Evolutionary conservation across 495 filamentous ascomycete species (phyloP), one percentile per base, ranked within the genome.

Genomic region (Hypomontagnella monticulosa): DNA sequence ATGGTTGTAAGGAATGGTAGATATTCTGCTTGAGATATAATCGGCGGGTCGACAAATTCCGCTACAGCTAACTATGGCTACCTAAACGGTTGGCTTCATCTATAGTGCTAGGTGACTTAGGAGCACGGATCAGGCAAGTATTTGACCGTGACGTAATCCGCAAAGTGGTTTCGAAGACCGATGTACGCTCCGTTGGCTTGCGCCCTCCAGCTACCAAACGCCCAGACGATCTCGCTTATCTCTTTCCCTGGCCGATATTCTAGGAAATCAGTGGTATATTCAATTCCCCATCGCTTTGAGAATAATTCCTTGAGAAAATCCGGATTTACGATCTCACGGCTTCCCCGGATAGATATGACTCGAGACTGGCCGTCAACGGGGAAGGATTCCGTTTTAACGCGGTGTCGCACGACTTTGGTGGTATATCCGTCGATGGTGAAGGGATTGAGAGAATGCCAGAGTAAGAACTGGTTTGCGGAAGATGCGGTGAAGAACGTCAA

Each of bases 401-500:
- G 44, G 43, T 67, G 63, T 1, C 63, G 42, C 12, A 9, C 34
- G 0, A 67, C 20, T 0, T 1, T 57, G 0, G 63, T 62, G 4
- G 15, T 7, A 33, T 52, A 57, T 0, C 44, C 52, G 1, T 10
- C 14, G 14, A 71, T 46, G 0, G 14, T 50, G 27, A 71, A 64
- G 3, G 54, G 63, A 1, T 42, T 0, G 2, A n/a, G 1, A 4
- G 9, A 7, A 36, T 53, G 30, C n/a, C n/a, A 4, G 4, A 52
- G 15, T 7, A 71, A 44, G 27, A 71, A 71, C 9, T 14, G 8
- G 16, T 71, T 61, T 0, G 77, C 74, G 0, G 69, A 70, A 0
- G 36, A 32, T 8, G 52, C 38, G 4, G 72, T 66, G 14, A 80
- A 79, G 47, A 80, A 79, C 1, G 67, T 69, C 3, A 80, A 16